Evolutionary conservation across 108 stramenopile species (phyloP), one percentile per base, ranked within the genome.

Genomic region (Parietichytrium sp.): DNA sequence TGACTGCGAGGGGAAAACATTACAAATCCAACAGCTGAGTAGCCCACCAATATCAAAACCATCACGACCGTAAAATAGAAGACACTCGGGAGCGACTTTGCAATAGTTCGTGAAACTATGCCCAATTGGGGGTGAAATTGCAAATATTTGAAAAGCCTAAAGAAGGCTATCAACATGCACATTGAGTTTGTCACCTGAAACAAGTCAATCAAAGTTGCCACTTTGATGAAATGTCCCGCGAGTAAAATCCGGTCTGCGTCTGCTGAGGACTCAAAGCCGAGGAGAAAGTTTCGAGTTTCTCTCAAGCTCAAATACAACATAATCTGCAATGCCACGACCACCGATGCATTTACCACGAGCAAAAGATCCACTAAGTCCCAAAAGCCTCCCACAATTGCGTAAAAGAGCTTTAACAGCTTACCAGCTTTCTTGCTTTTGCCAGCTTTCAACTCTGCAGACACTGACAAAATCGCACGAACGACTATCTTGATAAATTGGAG

Each of bases 181-280:
- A 72, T 45, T 33, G 61, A 45, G 42, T 72, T 72, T n/a, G 38
- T 45, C 36, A 72, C 45, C 23, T 72, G 38, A 72, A 72, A 72
- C 23, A 72, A 42, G 38, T 33, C 29, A 27, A 45, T 42, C 29
- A 72, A 25, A 2, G 36, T 72, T 6, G 33, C 38, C 8, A 72
- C 20, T 38, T 72, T 72, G 38, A 72, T 31, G 1, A 72, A 25
- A 25, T 72, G 45, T 25, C 38, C 61, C 23, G 61, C 61, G 6
- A 72, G 20, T 6, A 10, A 0, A 0, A 36, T 25, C 20, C 45
- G 61, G 42, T 45, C 42, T 15, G 61, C 61, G 1, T 42, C 61
- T 16, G 23, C 45, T 13, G 61, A 16, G 61, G 38, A 10, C 23
- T 72, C 42, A 12, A 72, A 23, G 1, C 42, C 45, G 6, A 42